A percentile compares a stretch with the other conserved stretches of the same genome.
Evolutionary conservation across 2,329 filamentous ascomycete genomes (phyloP).

Genomic region (Hypomyces rosellus): DNA sequence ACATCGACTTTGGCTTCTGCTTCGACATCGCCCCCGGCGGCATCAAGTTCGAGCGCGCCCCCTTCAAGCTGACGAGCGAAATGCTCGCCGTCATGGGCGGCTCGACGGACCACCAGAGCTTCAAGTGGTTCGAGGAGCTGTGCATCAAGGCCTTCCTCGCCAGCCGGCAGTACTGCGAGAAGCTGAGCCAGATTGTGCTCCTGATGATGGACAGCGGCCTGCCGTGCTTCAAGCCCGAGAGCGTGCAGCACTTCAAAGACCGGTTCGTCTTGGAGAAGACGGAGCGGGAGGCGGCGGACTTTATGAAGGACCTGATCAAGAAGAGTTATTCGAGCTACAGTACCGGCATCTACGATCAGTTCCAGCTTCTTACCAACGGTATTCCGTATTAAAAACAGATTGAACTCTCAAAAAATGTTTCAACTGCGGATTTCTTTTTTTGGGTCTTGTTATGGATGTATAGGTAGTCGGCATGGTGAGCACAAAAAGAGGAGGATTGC

Average conservation of each 20-base stretch:
- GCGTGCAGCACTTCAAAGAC: slow-evolving; percentile 84
- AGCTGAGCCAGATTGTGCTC: slow-evolving; percentile 81
- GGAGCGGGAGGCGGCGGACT: slow-evolving; percentile 89
- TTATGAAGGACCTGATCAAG: slow-evolving; percentile 82
- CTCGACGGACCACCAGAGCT: slow-evolving; percentile 74
- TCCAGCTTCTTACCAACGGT: slow-evolving; percentile 93
- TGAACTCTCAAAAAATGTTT: neutral
- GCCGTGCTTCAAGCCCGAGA: slow-evolving; percentile 97
- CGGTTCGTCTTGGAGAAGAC: slow-evolving; percentile 87
- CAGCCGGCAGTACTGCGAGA: slow-evolving; percentile 76
- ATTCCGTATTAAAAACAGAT: slow-evolving; percentile 68
- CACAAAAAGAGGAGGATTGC: too few species aligned
- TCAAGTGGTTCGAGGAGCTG: slow-evolving; percentile 93
- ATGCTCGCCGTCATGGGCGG: slow-evolving; percentile 99
- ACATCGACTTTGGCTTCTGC: slow-evolving; percentile 99
- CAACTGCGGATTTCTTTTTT: too few species aligned
- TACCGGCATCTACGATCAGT: slow-evolving; percentile 95
- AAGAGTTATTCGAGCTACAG: slow-evolving; percentile 88
- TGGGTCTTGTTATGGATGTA: too few species aligned
- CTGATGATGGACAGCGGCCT: slow-evolving; percentile 95
- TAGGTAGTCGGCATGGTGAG: too few species aligned
- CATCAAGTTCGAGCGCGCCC: slow-evolving; percentile 94
- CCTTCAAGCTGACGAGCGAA: slow-evolving; percentile 95
- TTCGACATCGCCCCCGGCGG: slow-evolving; percentile 98
- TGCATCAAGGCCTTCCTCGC: slow-evolving; percentile 94